Percentiles rank a stretch among this genome's conserved stretches.
These are phyloP conservation scores for Botrytis pseudocinerea DNA, from an alignment of 2,329 filamentous ascomycete genomes.

Conservation along the genomic window DNA sequence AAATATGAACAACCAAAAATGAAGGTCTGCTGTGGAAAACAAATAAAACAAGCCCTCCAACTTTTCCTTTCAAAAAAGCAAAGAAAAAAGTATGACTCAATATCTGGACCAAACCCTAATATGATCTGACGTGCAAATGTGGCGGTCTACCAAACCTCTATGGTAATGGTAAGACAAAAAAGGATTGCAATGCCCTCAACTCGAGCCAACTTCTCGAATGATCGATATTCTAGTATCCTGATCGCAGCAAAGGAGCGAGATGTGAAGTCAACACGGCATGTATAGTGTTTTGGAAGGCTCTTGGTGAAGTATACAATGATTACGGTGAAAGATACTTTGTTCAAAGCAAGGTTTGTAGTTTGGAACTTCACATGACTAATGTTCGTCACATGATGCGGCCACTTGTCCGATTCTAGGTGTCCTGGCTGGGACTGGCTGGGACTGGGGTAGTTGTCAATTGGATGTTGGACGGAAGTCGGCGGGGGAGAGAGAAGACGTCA, in stretches of 20 bases:
- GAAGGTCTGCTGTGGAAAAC: not conserved
- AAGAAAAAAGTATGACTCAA: not conserved
- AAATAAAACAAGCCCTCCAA: too few relatives aligned
- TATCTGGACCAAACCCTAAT: not conserved
- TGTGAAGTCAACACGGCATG: not conserved
- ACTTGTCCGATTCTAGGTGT: not conserved
- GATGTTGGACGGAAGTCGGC: not conserved
- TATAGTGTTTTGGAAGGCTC: not conserved
- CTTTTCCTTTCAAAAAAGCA: not conserved
- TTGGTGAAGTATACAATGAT: not conserved
- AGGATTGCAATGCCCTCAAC: not conserved
- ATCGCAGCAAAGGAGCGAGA: not conserved
- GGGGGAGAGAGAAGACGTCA: not conserved
- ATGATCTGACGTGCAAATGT: not conserved
- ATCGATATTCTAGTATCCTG: not conserved
- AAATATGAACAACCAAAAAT: not conserved
- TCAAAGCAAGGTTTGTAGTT: slow-evolving; percentile 4
- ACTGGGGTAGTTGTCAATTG: not conserved
- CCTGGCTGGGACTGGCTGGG: not conserved
- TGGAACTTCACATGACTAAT: slow-evolving; percentile 10
- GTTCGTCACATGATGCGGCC: not conserved
- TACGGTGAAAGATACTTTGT: slow-evolving; percentile 10
- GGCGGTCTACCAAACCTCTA: slow-evolving; percentile 12
- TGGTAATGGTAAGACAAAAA: not conserved
- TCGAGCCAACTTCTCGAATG: slow-evolving; percentile 18